Conservation (phyloP, 2,329 filamentous ascomycete species). For the Calonectria fujianensis region DNA sequence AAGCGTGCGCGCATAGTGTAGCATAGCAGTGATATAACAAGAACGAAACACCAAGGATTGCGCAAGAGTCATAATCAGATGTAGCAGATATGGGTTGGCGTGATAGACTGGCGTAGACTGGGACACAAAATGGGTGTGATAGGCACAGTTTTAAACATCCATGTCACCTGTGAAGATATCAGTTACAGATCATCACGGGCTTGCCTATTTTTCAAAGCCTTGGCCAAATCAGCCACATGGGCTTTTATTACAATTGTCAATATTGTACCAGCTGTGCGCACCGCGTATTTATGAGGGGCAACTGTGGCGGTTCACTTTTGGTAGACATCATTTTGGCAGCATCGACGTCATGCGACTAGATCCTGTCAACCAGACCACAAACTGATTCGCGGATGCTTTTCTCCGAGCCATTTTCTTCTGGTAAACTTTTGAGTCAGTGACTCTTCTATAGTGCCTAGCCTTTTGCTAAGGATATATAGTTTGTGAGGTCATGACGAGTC, state of each 20-base stretch:
- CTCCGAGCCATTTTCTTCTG: no score
- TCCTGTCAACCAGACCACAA: neutral
- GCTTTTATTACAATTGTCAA: conserved; percentile 4
- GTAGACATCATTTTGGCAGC: neutral
- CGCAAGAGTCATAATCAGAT: neutral
- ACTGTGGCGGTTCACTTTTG: neutral
- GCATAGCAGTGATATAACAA: conserved; percentile 43
- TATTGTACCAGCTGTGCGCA: neutral
- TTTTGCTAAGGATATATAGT: neutral
- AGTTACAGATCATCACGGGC: neutral
- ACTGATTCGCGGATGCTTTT: neutral
- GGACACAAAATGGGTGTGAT: conserved; percentile 19
- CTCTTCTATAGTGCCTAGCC: neutral
- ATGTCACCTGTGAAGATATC: neutral
- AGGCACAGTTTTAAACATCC: neutral
- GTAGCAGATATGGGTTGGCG: conserved; percentile 4
- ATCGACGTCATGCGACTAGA: conserved; percentile 2
- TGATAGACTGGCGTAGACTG: conserved; percentile 22
- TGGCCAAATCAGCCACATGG: neutral
- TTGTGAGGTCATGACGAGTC: neutral
- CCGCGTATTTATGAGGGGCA: neutral
- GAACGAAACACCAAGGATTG: neutral
- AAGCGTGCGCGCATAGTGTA: conserved; percentile 42
- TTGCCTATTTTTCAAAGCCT: neutral
- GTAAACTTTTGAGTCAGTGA: neutral